phyloP scores from a whole-genome alignment of 371 early-diverging fungal genomes.

The Mortierella sp. region DNA sequence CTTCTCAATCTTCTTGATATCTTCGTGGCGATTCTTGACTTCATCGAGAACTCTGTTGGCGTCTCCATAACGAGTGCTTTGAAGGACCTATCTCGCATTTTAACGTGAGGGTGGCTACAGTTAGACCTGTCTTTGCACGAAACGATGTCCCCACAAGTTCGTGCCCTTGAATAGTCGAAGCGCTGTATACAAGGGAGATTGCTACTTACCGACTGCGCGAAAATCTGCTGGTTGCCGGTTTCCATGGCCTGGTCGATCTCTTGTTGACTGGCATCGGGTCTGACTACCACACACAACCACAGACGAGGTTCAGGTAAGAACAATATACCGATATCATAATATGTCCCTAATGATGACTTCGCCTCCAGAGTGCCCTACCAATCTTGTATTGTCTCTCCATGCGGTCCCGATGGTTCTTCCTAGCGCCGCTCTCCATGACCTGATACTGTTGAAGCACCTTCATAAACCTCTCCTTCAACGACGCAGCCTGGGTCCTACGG shows the following conservation, averaged over 20 bases:
- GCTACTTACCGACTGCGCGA: slow-evolving; percentile 81
- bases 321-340: neutral
- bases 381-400: slow-evolving; percentile 88
- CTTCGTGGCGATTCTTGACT: slow-evolving; percentile 89
- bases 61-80: slow-evolving; percentile 80
- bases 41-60: slow-evolving; percentile 84
- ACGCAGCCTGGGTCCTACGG: slow-evolving; percentile 65
- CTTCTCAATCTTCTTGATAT: slow-evolving; percentile 89
- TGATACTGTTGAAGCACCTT: slow-evolving; percentile 86
- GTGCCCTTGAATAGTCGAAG: too few relatives aligned
- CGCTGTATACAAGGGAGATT: too few relatives aligned
- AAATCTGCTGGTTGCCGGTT: slow-evolving; percentile 80
- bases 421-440: slow-evolving; percentile 80
- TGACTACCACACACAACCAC: slow-evolving; percentile 60
- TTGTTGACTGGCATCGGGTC: slow-evolving; percentile 84
- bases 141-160: too few relatives aligned
- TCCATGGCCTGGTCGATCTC: slow-evolving; percentile 84
- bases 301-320: neutral
- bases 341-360: neutral
- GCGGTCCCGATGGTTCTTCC: slow-evolving; percentile 84
- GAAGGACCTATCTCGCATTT: slow-evolving; percentile 65
- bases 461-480: slow-evolving; percentile 83
- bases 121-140: too few relatives aligned
- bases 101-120: too few relatives aligned
- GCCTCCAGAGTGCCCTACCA: slow-evolving; percentile 71